Evolutionary conservation across 805 yeast genomes (phyloP).

Genomic region (Cyberlindnera maritima): DNA sequence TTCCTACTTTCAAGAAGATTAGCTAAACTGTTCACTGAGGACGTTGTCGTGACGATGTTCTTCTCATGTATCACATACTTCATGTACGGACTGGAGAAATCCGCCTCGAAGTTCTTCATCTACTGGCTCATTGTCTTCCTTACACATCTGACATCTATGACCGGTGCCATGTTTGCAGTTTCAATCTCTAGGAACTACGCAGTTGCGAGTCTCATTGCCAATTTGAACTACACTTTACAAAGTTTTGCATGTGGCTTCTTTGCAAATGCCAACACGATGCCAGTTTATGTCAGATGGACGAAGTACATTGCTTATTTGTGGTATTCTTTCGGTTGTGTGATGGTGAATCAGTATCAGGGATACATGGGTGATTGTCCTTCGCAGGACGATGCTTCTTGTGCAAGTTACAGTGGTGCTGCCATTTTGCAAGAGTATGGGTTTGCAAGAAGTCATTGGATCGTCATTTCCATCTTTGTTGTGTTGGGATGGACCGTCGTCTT

Average conservation of each 20-base stretch:
- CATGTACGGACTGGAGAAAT: constrained; percentile 68
- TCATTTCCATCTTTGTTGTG: constrained; percentile 59
- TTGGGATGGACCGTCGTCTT: constrained; percentile 59
- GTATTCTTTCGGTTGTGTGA: constrained; percentile 71
- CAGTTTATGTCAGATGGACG: constrained; percentile 85
- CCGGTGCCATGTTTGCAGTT: constrained; percentile 45
- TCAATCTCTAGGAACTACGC: constrained; percentile 26
- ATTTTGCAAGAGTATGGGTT: constrained; percentile 59
- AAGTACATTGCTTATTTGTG: constrained; percentile 74
- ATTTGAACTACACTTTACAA: constrained; percentile 42
- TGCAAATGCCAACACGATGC: constrained; percentile 68
- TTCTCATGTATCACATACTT: constrained; percentile 66
- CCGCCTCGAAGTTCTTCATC: constrained; percentile 48
- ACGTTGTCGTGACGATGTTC: constrained; percentile 56
- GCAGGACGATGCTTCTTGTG: constrained; percentile 32
- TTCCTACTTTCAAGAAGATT: constrained; percentile 66
- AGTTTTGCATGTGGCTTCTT: constrained; percentile 82
- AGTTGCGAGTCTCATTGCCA: constrained; percentile 23
- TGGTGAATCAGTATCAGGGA: constrained; percentile 63
- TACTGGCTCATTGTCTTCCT: constrained; percentile 61
- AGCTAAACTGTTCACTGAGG: constrained; percentile 68
- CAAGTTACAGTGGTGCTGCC: constrained; percentile 50
- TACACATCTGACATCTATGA: constrained; percentile 54
- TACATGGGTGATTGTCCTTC: constrained; percentile 59
- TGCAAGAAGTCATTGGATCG: constrained; percentile 55